phyloP scores from a whole-genome alignment of 345 rosid genomes.

The Camelina sativa region DNA sequence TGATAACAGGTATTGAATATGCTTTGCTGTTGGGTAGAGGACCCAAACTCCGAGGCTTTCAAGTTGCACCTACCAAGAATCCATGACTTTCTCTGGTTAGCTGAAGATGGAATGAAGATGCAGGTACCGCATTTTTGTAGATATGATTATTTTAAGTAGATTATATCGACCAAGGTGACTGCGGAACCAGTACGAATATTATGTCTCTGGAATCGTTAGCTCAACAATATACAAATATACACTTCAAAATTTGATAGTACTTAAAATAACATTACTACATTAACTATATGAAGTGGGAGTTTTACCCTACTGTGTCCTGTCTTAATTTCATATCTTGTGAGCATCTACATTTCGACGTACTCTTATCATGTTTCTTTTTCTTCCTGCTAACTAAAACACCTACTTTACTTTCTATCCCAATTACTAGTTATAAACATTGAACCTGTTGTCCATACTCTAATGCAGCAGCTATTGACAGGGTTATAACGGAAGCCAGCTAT shows the following conservation, averaged over 20 bases:
- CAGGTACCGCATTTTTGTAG: constrained; percentile 56
- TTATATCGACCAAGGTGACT: constrained; percentile 15
- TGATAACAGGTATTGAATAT: constrained; percentile 81
- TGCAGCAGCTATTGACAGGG: constrained; percentile 64
- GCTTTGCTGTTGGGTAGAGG: constrained; percentile 99
- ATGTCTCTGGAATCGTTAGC: constrained; percentile 28
- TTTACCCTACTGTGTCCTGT: constrained; percentile 8
- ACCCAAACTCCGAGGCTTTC: constrained; percentile 94
- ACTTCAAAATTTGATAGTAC: constrained; percentile 1
- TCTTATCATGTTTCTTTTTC: neutral
- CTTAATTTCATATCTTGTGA: constrained; percentile 8
- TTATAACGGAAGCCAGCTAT: constrained; percentile 94
- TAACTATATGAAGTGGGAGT: neutral
- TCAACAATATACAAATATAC: constrained; percentile 11
- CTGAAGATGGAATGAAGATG: constrained; percentile 99
- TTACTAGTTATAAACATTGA: constrained; percentile 23
- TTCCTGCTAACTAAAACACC: constrained; percentile 14
- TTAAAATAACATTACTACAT: neutral
- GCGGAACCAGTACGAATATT: constrained; percentile 28
- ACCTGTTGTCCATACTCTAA: constrained; percentile 38
- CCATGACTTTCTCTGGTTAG: constrained; percentile 87
- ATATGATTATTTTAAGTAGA: constrained; percentile 22
- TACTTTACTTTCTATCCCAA: neutral
- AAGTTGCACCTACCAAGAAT: constrained; percentile 89
- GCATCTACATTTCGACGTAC: constrained; percentile 10